Percentiles rank a stretch among this genome's conserved stretches.
Evolutionary conservation across 805 yeast species (phyloP).

Genomic region (Teunomyces cretensis): DNA sequence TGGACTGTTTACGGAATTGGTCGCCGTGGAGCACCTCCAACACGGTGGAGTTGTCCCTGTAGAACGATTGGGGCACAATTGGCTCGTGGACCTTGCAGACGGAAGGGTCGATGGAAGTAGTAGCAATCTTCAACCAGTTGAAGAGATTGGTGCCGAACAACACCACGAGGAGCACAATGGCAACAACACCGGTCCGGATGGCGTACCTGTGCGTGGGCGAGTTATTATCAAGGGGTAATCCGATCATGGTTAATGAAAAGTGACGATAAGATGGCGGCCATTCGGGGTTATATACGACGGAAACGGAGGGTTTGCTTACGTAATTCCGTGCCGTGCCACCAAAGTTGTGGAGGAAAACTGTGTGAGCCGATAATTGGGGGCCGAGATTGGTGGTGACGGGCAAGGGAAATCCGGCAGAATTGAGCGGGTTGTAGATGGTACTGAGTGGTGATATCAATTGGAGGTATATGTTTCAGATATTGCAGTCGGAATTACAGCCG

Average conservation of each 20-base stretch:
- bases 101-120: constrained; percentile 13
- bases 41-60: constrained; percentile 31
- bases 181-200: constrained; percentile 9
- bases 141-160: constrained; percentile 20
- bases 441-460: too few relatives aligned
- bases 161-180: constrained; percentile 14
- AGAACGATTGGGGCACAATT: constrained; percentile 26
- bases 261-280: too few relatives aligned
- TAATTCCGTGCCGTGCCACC: background rate
- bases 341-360: too few relatives aligned
- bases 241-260: constrained; percentile 6
- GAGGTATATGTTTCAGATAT: too few relatives aligned
- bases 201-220: background rate
- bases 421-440: too few relatives aligned
- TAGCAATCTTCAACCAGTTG: constrained; percentile 16
- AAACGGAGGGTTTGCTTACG: background rate
- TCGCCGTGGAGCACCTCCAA: constrained; percentile 24
- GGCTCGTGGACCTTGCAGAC: constrained; percentile 26
- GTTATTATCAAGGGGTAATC: constrained; percentile 7
- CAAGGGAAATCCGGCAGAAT: too few relatives aligned
- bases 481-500: too few relatives aligned
- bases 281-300: too few relatives aligned
- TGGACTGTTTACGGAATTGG: constrained; percentile 32
- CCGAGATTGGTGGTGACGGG: too few relatives aligned
- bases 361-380: too few relatives aligned